Evolutionary conservation across 176 grass and related monocot genomes (phyloP), one percentile per base, ranked within the genome.

Genomic region (Carex cristatella): DNA sequence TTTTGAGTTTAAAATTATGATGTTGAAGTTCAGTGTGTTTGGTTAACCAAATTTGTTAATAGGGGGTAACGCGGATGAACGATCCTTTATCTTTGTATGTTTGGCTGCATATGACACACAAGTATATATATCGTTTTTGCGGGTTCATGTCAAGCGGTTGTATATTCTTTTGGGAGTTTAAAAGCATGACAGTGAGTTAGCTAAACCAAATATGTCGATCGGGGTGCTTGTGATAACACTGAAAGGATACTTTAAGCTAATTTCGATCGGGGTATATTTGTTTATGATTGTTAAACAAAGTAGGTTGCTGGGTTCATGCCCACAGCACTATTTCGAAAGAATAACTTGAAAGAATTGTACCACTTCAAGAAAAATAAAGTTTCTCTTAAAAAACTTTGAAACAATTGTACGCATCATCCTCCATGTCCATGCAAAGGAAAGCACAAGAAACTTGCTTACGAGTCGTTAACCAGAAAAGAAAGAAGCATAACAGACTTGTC

Each of bases 351-450:
- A 55, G 11, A 78, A 78, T 3, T 57, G 27, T 16, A 78, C 11
- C 48, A 51, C 48, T 51, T 51, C 1, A 51, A 51, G 10, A 51
- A 51, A 49, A 51, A 51, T 40, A 11, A 51, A 10, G 10, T 51
- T 51, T 10, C 48, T 51, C 48, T 75, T 75, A 3, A 23, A 77
- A 31, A 31, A 57, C 72, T 77, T 77, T 77, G 0, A 55, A 77
- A 31, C 4, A 78, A 78, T 1, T 57, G 23, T 32, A 78, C 4
- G 11, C 12, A 57, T 78, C 2, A 1, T 57, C 13, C n/a, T 23
- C 69, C 23, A 69, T 74, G 9, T 74, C 2, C 13, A 18, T 78
- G 49, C 73, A 77, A 78, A 78, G 73, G 12, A 78, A 78, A 78
- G 51, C 51, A 78, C 27, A 56, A 78, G 5, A 78, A 71, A 46